Conservation (phyloP, 202 grass and related monocot species). For the Setaria viridis region DNA sequence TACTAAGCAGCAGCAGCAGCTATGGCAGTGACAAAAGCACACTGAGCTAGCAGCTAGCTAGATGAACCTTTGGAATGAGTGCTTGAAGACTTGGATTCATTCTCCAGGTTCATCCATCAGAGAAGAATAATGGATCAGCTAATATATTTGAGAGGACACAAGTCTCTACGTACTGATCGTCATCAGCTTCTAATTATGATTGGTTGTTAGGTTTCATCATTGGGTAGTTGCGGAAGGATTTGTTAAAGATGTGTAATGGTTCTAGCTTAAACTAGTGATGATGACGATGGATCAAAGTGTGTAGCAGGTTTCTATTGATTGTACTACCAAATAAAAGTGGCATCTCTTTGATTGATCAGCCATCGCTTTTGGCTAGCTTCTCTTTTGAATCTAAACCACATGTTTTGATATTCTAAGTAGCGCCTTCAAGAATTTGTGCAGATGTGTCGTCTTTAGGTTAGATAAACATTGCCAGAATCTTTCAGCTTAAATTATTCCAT, state of each 20-base stretch:
- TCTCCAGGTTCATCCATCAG: constrained; percentile 68
- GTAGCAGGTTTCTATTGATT: constrained; percentile 63
- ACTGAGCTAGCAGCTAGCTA: constrained; percentile 38
- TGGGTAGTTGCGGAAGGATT: constrained; percentile 53
- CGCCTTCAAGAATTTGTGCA: constrained; percentile 49
- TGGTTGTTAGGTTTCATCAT: constrained; percentile 61
- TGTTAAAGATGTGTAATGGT: constrained; percentile 50
- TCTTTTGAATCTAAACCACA: constrained; percentile 43
- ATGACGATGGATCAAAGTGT: constrained; percentile 55
- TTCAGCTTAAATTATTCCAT: constrained; percentile 38
- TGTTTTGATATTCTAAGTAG: constrained; percentile 46
- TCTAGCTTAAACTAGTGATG: constrained; percentile 45
- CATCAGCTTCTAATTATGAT: constrained; percentile 50
- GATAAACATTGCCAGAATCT: constrained; percentile 43
- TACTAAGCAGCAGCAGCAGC: constrained; percentile 35
- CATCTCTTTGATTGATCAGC: constrained; percentile 47
- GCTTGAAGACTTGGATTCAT: constrained; percentile 70
- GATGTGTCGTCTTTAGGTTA: constrained; percentile 31
- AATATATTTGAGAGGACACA: constrained; percentile 32
- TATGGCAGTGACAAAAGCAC: constrained; percentile 26
- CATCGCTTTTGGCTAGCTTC: constrained; percentile 28
- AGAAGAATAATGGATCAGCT: constrained; percentile 53
- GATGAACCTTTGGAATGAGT: constrained; percentile 79
- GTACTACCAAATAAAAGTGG: constrained; percentile 61
- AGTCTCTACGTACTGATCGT: constrained; percentile 30